phyloP scores from a whole-genome alignment of 164 flowering plant genomes.

The Cinnamomum micranthum region DNA sequence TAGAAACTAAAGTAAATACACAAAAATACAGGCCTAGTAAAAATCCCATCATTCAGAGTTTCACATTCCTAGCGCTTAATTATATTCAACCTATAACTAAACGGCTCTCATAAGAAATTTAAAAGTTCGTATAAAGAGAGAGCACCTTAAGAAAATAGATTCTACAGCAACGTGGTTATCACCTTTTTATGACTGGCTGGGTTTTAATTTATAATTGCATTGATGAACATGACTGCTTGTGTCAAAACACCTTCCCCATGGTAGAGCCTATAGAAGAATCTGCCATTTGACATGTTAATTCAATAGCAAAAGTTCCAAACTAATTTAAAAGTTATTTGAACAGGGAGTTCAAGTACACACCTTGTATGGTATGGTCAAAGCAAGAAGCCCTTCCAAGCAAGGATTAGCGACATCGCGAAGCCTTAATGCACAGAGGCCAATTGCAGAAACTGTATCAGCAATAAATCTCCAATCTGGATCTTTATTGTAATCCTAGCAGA shows the following conservation, averaged over 20 bases:
- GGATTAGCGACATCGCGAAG: constrained; percentile 56
- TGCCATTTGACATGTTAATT: constrained; percentile 21
- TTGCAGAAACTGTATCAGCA: constrained; percentile 87
- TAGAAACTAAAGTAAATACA: too few species aligned
- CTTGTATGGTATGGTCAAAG: constrained; percentile 54
- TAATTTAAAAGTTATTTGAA: not conserved
- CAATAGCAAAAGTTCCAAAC: not conserved
- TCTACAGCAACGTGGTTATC: constrained; percentile 6
- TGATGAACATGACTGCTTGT: constrained; percentile 73
- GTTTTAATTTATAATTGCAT: constrained; percentile 62
- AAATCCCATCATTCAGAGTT: too few species aligned
- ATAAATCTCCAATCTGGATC: constrained; percentile 92
- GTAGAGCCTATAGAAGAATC: constrained; percentile 34
- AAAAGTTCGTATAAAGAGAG: too few species aligned
- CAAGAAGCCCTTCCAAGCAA: constrained; percentile 71
- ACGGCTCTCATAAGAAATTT: too few species aligned
- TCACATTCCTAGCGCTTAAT: too few species aligned
- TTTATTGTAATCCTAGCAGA: constrained; percentile 82
- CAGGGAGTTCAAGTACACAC: constrained; percentile 30
- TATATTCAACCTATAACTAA: too few species aligned
- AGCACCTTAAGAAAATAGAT: too few species aligned
- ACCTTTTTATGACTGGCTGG: constrained; percentile 78
- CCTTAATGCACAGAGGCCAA: constrained; percentile 79
- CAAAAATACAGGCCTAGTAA: too few species aligned
- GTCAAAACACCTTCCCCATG: constrained; percentile 61